phyloP scores from a whole-genome alignment of 2,329 filamentous ascomycete species.

The Zarea fungicola region DNA sequence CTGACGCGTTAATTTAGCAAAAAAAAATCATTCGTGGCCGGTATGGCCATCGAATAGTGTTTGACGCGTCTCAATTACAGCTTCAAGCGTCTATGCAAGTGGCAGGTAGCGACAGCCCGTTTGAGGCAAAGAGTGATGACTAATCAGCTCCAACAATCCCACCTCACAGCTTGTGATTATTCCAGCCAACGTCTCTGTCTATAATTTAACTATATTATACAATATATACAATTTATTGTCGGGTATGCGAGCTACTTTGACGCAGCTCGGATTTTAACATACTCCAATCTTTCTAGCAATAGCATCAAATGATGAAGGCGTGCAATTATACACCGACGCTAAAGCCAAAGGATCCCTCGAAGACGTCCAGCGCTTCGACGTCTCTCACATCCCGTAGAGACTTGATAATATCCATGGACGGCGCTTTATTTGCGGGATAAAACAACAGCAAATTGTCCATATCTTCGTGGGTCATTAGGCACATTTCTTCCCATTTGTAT shows the following conservation, averaged over 20 bases:
- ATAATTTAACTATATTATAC: constrained; percentile 1
- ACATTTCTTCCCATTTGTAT: constrained; percentile 80
- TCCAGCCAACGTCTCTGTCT: no score
- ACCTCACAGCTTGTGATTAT: background rate
- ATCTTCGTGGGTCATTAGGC: constrained; percentile 72
- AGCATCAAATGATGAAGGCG: no score
- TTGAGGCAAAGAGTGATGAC: background rate
- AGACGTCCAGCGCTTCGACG: constrained; percentile 45
- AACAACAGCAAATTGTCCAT: constrained; percentile 80
- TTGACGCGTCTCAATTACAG: background rate
- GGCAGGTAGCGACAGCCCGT: no score
- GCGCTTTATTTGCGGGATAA: constrained; percentile 56
- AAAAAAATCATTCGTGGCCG: background rate
- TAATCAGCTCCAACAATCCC: background rate
- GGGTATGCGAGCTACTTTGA: no score
- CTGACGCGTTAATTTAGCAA: background rate
- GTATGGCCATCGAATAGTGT: background rate
- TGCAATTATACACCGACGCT: constrained; percentile 38
- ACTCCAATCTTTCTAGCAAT: no score
- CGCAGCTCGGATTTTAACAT: no score
- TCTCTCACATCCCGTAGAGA: constrained; percentile 45
- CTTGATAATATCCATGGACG: constrained; percentile 49
- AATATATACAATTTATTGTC: constrained; percentile 8
- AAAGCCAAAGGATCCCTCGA: constrained; percentile 56
- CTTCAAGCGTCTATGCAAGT: background rate